A percentile compares a stretch with the other conserved stretches of the same genome.
Conservation (phyloP, 2,329 filamentous ascomycete genomes). For the Whalleya microplaca region DNA sequence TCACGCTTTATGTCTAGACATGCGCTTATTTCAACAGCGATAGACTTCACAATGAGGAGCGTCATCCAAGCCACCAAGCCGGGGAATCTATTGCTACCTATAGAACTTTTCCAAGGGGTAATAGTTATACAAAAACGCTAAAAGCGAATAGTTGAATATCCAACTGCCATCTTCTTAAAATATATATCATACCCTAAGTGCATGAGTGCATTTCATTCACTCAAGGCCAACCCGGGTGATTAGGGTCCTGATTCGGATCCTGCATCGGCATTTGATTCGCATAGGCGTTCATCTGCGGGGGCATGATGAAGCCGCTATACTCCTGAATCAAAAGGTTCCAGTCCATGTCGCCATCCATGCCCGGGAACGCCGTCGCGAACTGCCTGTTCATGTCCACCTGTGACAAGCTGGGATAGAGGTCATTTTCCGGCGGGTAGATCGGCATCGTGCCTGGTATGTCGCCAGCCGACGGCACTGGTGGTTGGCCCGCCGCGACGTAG, state of each 20-base stretch:
- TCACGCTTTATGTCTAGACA: too few species aligned
- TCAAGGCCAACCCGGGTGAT: background rate
- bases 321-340: slow-evolving; percentile 38
- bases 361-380: slow-evolving; percentile 35
- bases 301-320: slow-evolving; percentile 32
- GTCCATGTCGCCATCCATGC: slow-evolving; percentile 39
- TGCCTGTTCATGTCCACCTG: slow-evolving; percentile 33
- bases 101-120: too few species aligned
- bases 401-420: slow-evolving; percentile 29
- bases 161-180: too few species aligned
- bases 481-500: slow-evolving; percentile 20
- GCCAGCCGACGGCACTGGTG: too few species aligned
- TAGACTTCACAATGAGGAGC: too few species aligned
- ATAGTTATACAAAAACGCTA: too few species aligned
- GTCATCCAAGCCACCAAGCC: too few species aligned
- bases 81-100: too few species aligned
- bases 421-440: slow-evolving; percentile 29
- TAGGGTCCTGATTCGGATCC: background rate
- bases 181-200: too few species aligned
- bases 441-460: slow-evolving; percentile 21
- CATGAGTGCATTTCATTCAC: too few species aligned
- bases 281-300: slow-evolving; percentile 29
- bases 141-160: too few species aligned
- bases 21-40: too few species aligned
- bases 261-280: slow-evolving; percentile 15